Base-by-base conservation (phyloP, 1,284 basidiomycete species). In the Melampsora americana region DNA sequence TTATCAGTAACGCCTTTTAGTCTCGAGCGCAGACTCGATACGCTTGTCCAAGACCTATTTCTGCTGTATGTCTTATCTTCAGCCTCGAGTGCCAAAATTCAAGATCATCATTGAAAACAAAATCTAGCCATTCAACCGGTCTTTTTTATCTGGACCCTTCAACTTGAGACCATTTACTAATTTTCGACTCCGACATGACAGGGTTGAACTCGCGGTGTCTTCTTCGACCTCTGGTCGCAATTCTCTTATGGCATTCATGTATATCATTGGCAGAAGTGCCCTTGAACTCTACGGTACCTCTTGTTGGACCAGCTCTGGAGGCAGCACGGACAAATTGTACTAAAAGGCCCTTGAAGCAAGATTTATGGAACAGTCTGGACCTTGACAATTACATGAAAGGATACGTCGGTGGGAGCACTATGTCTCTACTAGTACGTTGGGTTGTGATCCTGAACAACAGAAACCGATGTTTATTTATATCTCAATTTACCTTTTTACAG, bases 361-460 rank as follows among this genome's bases (percentile, higher is more conserved):
- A 39, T 4, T 35, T 66, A 23, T 76, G 74, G 74, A 60, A 69
- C 42, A 48, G 64, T n/a, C 32, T 76, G 20, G 59, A 76, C 20
- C 53, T 76, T 32, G 35, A 76, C 20, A 44, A 62, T 32, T 76
- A 69, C 30, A 62, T 76, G 59, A 62, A 48, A 35, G 39, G 50
- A 53, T 76, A 69, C 44, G 28, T 26, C 3, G 74, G 67, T 23
- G 74, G 74, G 26, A 61, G 65, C 26, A 69, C 66, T 39, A 60
- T 76, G 9, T 59, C 56, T 5, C 32, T 75, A 44, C 28, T 39
- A 44, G 66, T 69, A 2, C 61, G 67, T 69, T 6, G 39, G 11
- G 39, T 1, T n/a, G 2, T 56, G 53, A 56, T 56, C 28, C n/a
- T 12, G 1, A 42, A 11, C 4, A 42, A 9, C 1, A 12, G 39